Percentiles rank a stretch among this genome's conserved stretches.
Conservation (phyloP, 140 eudicot genomes). For the Stevia rebaudiana region DNA sequence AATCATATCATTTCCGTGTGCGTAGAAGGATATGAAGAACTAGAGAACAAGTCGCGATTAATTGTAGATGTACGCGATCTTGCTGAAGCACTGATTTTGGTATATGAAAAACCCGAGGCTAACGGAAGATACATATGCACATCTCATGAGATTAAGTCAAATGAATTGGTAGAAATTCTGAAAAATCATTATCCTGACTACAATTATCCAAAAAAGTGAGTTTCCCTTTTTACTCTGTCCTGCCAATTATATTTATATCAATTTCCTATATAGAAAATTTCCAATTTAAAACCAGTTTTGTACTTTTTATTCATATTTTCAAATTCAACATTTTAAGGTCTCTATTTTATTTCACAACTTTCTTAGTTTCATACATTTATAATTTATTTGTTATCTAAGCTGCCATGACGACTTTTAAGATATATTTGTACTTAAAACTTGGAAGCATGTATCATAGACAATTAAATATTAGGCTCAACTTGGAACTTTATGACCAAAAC, state of each 20-base stretch:
- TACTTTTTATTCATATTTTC: not conserved
- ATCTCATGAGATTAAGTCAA: constrained; percentile 26
- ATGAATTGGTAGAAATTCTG: constrained; percentile 47
- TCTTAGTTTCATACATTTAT: too few species aligned
- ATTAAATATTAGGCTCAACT: not conserved
- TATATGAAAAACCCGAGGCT: constrained; percentile 65
- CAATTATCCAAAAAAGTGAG: constrained; percentile 70
- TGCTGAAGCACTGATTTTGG: constrained; percentile 51
- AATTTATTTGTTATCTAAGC: not conserved
- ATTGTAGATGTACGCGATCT: constrained; percentile 87
- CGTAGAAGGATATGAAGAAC: constrained; percentile 50
- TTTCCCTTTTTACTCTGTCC: not conserved
- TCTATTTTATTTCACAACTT: not conserved
- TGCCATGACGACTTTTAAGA: not conserved
- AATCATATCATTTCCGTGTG: not conserved
- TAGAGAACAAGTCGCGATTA: constrained; percentile 35
- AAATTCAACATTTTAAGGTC: not conserved
- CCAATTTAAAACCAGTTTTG: not conserved
- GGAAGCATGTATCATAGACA: not conserved
- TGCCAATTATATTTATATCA: not conserved
- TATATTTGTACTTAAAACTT: not conserved
- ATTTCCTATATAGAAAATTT: not conserved
- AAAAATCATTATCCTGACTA: constrained; percentile 49
- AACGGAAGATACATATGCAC: constrained; percentile 74
- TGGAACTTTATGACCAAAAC: too few species aligned